phyloP scores from a whole-genome alignment of 805 yeast genomes.

The Wickerhamomyces sydowiorum region DNA sequence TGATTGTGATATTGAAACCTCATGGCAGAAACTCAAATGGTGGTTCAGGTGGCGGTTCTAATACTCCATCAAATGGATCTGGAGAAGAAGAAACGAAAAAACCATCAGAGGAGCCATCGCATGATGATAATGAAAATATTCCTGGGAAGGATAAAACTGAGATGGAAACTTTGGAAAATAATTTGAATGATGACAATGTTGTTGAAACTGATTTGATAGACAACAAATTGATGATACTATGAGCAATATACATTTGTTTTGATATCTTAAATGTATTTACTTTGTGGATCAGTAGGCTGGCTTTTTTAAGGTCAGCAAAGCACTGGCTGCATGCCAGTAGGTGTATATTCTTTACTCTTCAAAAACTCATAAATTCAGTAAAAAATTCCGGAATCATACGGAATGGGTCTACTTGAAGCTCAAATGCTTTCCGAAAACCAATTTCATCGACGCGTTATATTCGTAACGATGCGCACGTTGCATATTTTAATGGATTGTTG shows the following conservation, averaged over 20 bases:
- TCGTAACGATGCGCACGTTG: too few relatives aligned
- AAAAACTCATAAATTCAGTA: too few relatives aligned
- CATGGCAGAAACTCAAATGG: conserved; percentile 10
- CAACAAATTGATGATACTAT: background rate
- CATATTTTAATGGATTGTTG: too few relatives aligned
- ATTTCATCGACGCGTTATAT: too few relatives aligned
- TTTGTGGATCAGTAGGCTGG: too few relatives aligned
- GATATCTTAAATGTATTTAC: too few relatives aligned
- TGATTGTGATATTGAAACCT: conserved; percentile 68
- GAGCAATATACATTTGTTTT: background rate
- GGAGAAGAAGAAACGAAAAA: conserved; percentile 21
- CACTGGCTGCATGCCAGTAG: too few relatives aligned
- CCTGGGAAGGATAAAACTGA: conserved; percentile 8
- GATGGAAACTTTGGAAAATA: background rate
- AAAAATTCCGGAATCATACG: too few relatives aligned
- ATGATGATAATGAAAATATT: conserved; percentile 1
- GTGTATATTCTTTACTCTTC: too few relatives aligned
- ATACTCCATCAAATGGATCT: conserved; percentile 13
- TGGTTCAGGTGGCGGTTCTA: background rate
- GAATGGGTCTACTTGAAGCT: too few relatives aligned
- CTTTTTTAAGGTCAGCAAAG: too few relatives aligned
- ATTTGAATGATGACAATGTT: background rate
- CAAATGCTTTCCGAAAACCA: too few relatives aligned
- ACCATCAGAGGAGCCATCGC: background rate
- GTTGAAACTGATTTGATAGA: background rate